A percentile compares a stretch with the other conserved stretches of the same genome.
phyloP scores from a whole-genome alignment of 202 grass and related monocot genomes.

The Alloteropsis angusta region DNA sequence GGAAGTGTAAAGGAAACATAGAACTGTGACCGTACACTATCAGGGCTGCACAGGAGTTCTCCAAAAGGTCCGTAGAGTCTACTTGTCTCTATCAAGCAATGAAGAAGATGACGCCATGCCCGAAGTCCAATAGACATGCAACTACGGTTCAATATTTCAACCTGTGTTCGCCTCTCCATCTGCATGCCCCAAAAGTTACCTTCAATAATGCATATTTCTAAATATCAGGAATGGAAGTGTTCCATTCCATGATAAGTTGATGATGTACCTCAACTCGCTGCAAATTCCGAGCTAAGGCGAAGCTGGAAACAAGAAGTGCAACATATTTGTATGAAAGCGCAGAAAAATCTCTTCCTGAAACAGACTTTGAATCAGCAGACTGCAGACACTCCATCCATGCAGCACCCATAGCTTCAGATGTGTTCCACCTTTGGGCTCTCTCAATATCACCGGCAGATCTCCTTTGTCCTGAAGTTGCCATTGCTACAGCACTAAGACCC shows the following conservation, averaged over 20 bases:
- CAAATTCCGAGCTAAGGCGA: slow-evolving; percentile 83
- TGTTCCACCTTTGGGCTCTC: slow-evolving; percentile 92
- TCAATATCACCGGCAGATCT: slow-evolving; percentile 74
- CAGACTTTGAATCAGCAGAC: slow-evolving; percentile 65
- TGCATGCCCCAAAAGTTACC: slow-evolving; percentile 43
- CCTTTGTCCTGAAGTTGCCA: slow-evolving; percentile 97
- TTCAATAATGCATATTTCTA: slow-evolving; percentile 21
- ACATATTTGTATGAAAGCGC: slow-evolving; percentile 96
- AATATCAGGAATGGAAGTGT: background rate
- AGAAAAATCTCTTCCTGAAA: slow-evolving; percentile 88
- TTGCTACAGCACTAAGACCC: slow-evolving; percentile 98
- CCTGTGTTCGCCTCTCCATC: slow-evolving; percentile 87
- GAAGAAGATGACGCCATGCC: slow-evolving; percentile 98
- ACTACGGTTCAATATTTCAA: slow-evolving; percentile 49
- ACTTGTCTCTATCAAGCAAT: slow-evolving; percentile 69
- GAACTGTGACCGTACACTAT: slow-evolving; percentile 46
- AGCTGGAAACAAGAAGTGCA: slow-evolving; percentile 88
- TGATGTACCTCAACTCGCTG: slow-evolving; percentile 74
- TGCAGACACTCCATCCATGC: slow-evolving; percentile 96
- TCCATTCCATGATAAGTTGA: slow-evolving; percentile 12
- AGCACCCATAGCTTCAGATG: slow-evolving; percentile 90
- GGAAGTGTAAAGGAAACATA: slow-evolving; percentile 5
- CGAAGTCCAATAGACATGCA: slow-evolving; percentile 59
- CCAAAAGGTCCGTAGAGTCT: slow-evolving; percentile 93
- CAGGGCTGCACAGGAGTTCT: slow-evolving; percentile 56